Base-by-base conservation (phyloP, 306 rosid species). In the Gillenia trifoliata region DNA sequence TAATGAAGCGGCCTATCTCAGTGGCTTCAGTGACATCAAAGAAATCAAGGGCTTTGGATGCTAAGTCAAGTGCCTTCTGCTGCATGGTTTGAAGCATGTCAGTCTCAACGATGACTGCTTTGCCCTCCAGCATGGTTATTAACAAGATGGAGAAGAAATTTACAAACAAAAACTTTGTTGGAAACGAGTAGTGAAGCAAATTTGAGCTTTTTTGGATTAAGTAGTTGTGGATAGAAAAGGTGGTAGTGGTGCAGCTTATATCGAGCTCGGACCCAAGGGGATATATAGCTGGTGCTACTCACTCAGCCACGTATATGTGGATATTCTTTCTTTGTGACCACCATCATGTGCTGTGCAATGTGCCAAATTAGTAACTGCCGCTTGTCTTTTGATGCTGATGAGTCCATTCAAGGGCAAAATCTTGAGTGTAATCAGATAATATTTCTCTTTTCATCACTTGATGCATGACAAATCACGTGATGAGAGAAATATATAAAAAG, bases 1-100 rank as follows among this genome's bases (percentile, higher is more conserved):
- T 91, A 52, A 93, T 93, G 77, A 85, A 91, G 13, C 89, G 81
- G 55, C 97, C 98, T 2, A 93, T 93, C 73, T 91, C 91, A 22
- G 93, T 89, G 81, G 96, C 84, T 68, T 93, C 85, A 54, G 96
- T 93, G 73, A 93, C 91, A 83, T 93, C 97, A 13, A 88, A 91
- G 86, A 76, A 77, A 79, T 91, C 98, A 0, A 91, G 96, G 20
- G 96, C 98, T 76, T 93, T 93, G 30, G 97, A 83, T n/a, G 97
- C 93, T 23, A 89, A 79, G 63, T 78, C 68, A 23, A 91, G 75
- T 12, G 98, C 98, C 65, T 86, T 81, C 69, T 85, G 91, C 81
- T 91, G 96, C 97, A 91, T 91, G 28, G 82, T 82, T 41, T 86
- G 88, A 73, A 88, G 82, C 98, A 93, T 93, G 66, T 93, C 98